Evolutionary conservation across 257 asterid species (phyloP).

Genomic region (Solanum verrucosum): DNA sequence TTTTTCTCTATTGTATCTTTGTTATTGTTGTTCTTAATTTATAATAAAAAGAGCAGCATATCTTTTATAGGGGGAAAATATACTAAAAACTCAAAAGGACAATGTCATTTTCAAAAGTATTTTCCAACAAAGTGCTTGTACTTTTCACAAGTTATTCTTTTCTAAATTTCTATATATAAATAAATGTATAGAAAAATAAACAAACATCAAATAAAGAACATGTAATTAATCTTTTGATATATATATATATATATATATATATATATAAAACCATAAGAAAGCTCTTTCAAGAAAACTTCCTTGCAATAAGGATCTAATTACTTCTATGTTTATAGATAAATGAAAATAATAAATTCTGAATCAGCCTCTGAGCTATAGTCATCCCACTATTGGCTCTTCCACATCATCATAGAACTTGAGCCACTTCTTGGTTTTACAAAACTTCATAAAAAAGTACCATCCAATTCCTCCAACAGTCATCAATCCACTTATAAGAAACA

Average conservation of each 20-base stretch:
- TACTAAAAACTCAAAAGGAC: neutral
- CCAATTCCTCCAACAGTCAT: constrained; percentile 42
- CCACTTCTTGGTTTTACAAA: constrained; percentile 45
- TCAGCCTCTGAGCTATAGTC: neutral
- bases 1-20: neutral
- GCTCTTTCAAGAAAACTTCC: neutral
- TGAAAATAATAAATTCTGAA: neutral
- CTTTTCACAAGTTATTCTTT: neutral
- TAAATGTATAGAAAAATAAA: neutral
- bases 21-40: neutral
- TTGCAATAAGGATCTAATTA: neutral
- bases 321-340: neutral
- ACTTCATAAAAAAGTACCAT: constrained; percentile 56
- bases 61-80: neutral
- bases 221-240: neutral
- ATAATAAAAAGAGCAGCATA: too few species aligned
- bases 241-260: neutral
- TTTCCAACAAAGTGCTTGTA: neutral
- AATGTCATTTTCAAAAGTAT: neutral
- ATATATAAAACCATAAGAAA: neutral
- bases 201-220: neutral
- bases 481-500: constrained; percentile 35
- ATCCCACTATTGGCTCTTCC: neutral
- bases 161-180: neutral
- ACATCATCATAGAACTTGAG: constrained; percentile 21